Evolutionary conservation across 2,329 filamentous ascomycete species (phyloP).

Genomic region (Arthrobotrys sphaeroides): DNA sequence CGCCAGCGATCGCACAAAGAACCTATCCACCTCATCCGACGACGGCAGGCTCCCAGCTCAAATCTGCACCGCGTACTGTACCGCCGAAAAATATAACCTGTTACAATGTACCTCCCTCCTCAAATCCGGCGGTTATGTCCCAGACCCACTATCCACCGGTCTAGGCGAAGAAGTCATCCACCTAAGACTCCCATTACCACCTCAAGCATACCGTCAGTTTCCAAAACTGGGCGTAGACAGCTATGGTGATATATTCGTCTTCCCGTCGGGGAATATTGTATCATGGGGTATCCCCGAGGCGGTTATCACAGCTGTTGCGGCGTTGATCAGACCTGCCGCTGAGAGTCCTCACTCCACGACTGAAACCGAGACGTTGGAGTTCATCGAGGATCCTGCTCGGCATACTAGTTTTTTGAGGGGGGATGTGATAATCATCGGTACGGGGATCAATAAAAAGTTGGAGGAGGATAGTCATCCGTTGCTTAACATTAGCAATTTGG

Average conservation of each 20-base stretch:
- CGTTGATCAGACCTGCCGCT: slow-evolving; percentile 78
- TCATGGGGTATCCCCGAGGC: slow-evolving; percentile 86
- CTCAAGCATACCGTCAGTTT: slow-evolving; percentile 56
- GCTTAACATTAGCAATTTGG: slow-evolving; percentile 35
- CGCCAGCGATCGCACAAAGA: slow-evolving; percentile 10
- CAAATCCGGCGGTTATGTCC: slow-evolving; percentile 68
- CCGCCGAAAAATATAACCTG: slow-evolving; percentile 74
- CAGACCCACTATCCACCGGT: slow-evolving; percentile 71
- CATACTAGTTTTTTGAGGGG: slow-evolving; percentile 82
- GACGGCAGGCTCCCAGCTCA: slow-evolving; percentile 25
- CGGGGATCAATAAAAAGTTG: slow-evolving; percentile 72
- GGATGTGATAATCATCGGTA: slow-evolving; percentile 89
- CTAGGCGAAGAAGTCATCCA: slow-evolving; percentile 74
- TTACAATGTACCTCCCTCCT: slow-evolving; percentile 69
- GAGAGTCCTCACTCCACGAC: slow-evolving; percentile 74
- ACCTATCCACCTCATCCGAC: neutral
- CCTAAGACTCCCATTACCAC: slow-evolving; percentile 63
- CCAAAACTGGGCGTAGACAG: slow-evolving; percentile 65
- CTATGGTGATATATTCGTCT: slow-evolving; percentile 90
- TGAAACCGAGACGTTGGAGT: slow-evolving; percentile 91
- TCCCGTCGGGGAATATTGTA: slow-evolving; percentile 91
- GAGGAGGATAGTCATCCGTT: slow-evolving; percentile 42
- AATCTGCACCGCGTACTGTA: slow-evolving; percentile 69
- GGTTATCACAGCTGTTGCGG: slow-evolving; percentile 74
- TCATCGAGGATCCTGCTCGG: slow-evolving; percentile 75